Conservation (phyloP, 371 early-diverging fungal species). For the Gilbertella persicaria region DNA sequence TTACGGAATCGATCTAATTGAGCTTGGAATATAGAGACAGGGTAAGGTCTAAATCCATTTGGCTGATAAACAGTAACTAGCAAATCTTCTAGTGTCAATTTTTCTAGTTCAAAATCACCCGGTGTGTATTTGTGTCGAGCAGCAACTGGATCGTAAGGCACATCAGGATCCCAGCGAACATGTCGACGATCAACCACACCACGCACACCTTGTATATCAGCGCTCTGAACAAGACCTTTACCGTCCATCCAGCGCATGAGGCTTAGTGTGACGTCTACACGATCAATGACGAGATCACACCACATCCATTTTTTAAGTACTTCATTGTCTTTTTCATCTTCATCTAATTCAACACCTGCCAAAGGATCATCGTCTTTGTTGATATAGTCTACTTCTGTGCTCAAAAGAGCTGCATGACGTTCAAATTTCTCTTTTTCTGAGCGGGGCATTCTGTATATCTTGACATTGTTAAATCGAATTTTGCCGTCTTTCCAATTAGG, state of each 20-base stretch:
- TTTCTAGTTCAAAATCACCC: conserved; percentile 87
- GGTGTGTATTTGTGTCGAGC: conserved; percentile 68
- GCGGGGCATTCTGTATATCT: conserved; percentile 54
- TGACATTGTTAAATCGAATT: conserved; percentile 86
- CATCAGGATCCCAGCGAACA: conserved; percentile 77
- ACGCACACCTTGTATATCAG: conserved; percentile 83
- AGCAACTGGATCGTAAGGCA: conserved; percentile 62
- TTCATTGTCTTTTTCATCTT: conserved; percentile 46
- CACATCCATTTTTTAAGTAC: conserved; percentile 51
- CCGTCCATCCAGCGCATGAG: conserved; percentile 93
- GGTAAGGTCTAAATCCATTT: conserved; percentile 80
- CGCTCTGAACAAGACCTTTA: conserved; percentile 85
- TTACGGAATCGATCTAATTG: conserved; percentile 81
- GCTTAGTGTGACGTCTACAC: conserved; percentile 84
- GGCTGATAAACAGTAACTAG: conserved; percentile 28
- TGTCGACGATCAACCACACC: conserved; percentile 89
- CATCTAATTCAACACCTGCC: conserved; percentile 43
- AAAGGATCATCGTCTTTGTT: conserved; percentile 36
- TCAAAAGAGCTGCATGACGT: conserved; percentile 4
- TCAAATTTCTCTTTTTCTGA: conserved; percentile 42
- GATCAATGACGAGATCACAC: conserved; percentile 83
- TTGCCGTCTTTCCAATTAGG: conserved; percentile 93
- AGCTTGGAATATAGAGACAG: conserved; percentile 85
- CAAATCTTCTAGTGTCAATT: conserved; percentile 56
- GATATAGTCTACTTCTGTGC: conserved; percentile 7